Conservation (phyloP, 805 yeast species). For the Candida bentonensis region DNA sequence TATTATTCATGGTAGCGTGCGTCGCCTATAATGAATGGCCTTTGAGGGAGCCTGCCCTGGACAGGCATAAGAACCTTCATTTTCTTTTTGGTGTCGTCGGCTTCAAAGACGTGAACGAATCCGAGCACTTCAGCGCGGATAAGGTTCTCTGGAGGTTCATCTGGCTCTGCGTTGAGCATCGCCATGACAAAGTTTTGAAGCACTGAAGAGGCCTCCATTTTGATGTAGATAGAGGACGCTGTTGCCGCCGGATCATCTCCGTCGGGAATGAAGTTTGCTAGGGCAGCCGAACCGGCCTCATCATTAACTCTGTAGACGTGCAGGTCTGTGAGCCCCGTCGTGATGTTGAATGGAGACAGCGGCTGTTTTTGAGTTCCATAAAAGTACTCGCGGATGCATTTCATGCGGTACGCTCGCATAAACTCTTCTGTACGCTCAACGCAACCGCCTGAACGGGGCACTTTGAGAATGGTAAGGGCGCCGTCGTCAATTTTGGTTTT, state of each 20-base stretch:
- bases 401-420: constrained; percentile 58
- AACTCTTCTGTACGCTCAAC: constrained; percentile 60
- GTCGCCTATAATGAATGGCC: constrained; percentile 59
- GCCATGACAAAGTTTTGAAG: constrained; percentile 72
- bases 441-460: constrained; percentile 64
- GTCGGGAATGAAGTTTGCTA: constrained; percentile 20
- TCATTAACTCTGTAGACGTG: constrained; percentile 42
- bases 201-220: constrained; percentile 23
- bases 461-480: constrained; percentile 35
- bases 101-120: constrained; percentile 54
- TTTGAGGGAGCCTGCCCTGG: constrained; percentile 72
- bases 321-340: constrained; percentile 49
- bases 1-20: constrained; percentile 70
- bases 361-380: constrained; percentile 53
- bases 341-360: constrained; percentile 79
- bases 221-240: constrained; percentile 17
- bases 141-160: constrained; percentile 34
- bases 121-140: constrained; percentile 55
- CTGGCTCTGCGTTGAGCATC: constrained; percentile 34
- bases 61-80: constrained; percentile 69
- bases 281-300: constrained; percentile 14
- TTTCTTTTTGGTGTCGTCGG: constrained; percentile 60
- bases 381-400: constrained; percentile 72
- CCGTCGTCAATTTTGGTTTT: constrained; percentile 4
- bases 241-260: constrained; percentile 18